These are phyloP conservation scores for Bacidia rubella DNA, from an alignment of 495 filamentous ascomycete genomes.

Conservation along the genomic window DNA sequence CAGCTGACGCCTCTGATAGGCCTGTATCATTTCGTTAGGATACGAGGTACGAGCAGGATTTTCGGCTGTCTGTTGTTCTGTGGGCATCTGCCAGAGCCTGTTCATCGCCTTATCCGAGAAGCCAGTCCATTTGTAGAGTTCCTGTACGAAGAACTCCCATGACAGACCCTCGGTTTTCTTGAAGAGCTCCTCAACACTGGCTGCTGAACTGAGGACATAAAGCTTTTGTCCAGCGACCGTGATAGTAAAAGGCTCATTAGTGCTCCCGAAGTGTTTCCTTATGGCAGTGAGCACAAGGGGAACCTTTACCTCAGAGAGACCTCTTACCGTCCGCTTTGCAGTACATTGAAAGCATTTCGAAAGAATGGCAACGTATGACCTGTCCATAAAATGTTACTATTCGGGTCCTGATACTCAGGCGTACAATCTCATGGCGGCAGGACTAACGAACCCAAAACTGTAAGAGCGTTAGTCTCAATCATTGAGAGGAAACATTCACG, in stretches of 20 bases:
- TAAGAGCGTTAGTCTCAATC: neutral
- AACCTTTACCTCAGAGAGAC: neutral
- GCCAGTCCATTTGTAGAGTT: neutral
- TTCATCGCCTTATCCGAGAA: neutral
- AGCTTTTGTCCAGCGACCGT: slow-evolving; percentile 1
- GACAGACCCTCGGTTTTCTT: neutral
- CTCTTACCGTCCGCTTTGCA: neutral
- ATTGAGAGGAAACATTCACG: neutral
- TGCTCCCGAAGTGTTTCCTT: neutral
- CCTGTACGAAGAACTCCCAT: slow-evolving; percentile 1
- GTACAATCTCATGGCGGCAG: neutral
- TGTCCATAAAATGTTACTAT: too few species aligned
- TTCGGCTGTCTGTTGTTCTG: neutral
- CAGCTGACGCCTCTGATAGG: too few species aligned
- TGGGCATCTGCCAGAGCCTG: neutral
- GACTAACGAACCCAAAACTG: neutral
- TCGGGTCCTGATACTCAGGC: too few species aligned
- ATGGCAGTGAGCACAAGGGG: too few species aligned
- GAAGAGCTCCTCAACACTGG: neutral
- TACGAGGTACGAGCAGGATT: neutral
- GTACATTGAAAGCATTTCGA: too few species aligned
- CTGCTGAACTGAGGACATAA: slow-evolving; percentile 8
- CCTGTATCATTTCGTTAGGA: neutral
- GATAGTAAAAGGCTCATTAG: slow-evolving; percentile 2
- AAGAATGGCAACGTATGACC: too few species aligned